phyloP scores from a whole-genome alignment of 495 filamentous ascomycete species.

The Chaetomium cochliodes region DNA sequence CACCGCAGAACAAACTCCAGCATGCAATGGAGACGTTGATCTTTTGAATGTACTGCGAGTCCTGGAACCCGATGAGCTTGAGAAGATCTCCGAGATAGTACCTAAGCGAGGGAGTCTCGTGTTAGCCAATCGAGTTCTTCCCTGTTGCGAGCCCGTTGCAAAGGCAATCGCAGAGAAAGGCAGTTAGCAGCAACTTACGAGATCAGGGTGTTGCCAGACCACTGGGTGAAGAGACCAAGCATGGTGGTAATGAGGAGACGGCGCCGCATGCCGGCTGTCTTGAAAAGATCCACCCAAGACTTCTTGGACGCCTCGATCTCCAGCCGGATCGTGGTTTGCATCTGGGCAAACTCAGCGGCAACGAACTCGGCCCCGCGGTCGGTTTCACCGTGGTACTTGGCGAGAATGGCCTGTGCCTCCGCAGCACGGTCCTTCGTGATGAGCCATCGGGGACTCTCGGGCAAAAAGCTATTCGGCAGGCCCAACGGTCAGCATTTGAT shows the following conservation, averaged over 20 bases:
- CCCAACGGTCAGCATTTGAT: conserved; percentile 2
- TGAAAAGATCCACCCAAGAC: conserved; percentile 57
- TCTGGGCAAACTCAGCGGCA: conserved; percentile 58
- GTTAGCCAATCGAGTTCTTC: not conserved
- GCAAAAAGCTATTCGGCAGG: conserved; percentile 51
- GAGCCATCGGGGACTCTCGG: conserved; percentile 50
- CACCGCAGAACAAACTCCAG: conserved; percentile 56
- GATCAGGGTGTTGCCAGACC: conserved; percentile 53
- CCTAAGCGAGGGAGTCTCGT: conserved; percentile 7
- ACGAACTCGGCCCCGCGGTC: conserved; percentile 56
- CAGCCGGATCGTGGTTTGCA: conserved; percentile 57
- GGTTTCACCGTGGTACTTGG: conserved; percentile 64
- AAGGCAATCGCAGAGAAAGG: too few relatives aligned
- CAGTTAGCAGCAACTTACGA: conserved; percentile 41
- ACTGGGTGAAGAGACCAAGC: conserved; percentile 63
- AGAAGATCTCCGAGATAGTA: conserved; percentile 57
- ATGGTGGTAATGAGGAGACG: conserved; percentile 57
- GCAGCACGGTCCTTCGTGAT: conserved; percentile 58
- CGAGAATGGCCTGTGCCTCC: conserved; percentile 57
- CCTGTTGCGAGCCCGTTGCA: too few relatives aligned
- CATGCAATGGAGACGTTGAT: conserved; percentile 60
- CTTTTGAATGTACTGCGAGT: conserved; percentile 45
- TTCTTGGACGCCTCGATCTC: conserved; percentile 57
- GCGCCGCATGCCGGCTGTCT: conserved; percentile 54
- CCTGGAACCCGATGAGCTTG: conserved; percentile 44